Conservation (phyloP, 2,329 filamentous ascomycete species). For the Cercospora brassicicola region DNA sequence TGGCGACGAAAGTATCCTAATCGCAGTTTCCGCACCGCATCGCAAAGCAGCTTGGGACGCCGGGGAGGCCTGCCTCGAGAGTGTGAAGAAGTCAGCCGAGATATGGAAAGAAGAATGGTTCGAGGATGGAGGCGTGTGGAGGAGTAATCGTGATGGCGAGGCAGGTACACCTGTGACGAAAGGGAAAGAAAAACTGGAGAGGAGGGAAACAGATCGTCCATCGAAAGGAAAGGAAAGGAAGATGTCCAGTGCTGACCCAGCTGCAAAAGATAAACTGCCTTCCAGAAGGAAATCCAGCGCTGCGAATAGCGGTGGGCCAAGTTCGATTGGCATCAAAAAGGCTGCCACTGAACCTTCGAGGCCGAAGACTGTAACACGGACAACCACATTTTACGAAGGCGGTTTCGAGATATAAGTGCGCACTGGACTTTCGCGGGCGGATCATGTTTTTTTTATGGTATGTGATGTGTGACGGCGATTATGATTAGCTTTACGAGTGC, state of each 20-base stretch:
- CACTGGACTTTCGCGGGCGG: background rate
- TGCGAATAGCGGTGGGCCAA: background rate
- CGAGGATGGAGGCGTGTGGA: conserved; percentile 76
- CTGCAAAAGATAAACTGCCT: background rate
- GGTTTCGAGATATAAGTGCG: background rate
- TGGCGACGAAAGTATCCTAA: conserved; percentile 88
- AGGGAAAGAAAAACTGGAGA: background rate
- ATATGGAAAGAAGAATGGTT: conserved; percentile 96
- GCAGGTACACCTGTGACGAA: conserved; percentile 47
- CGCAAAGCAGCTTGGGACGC: conserved; percentile 81
- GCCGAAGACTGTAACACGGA: background rate
- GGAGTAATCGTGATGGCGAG: conserved; percentile 77
- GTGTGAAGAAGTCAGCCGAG: conserved; percentile 83
- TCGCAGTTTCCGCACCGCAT: conserved; percentile 82
- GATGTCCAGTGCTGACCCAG: background rate
- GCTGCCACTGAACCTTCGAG: conserved; percentile 5
- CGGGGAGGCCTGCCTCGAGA: conserved; percentile 84
- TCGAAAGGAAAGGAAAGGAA: conserved; percentile 6
- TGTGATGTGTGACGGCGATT: background rate
- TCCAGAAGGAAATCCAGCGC: conserved; percentile 10
- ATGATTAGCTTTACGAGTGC: background rate
- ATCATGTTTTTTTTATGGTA: background rate
- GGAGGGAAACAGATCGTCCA: background rate
- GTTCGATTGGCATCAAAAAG: conserved; percentile 3
- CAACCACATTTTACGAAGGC: conserved; percentile 10